Evolutionary conservation across 495 filamentous ascomycete species (phyloP).

Genomic region (Pyrenopolyporus hunteri): DNA sequence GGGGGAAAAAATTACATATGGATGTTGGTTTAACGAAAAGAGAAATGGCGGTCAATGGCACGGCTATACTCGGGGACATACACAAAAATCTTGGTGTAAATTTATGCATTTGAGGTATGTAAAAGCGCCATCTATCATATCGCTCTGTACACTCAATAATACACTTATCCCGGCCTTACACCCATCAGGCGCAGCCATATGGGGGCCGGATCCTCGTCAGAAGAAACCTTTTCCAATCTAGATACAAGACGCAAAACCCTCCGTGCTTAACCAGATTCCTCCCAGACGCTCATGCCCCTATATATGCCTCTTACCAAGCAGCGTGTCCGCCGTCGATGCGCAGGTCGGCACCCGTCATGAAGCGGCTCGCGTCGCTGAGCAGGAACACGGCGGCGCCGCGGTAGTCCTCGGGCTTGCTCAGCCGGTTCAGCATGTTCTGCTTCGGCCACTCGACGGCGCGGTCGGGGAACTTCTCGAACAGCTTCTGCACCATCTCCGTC

Average conservation of each 20-base stretch:
- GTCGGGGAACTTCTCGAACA: slow-evolving; percentile 79
- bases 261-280: too few species aligned
- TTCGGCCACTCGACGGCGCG: slow-evolving; percentile 77
- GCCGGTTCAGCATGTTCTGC: slow-evolving; percentile 85
- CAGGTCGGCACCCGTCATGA: slow-evolving; percentile 84
- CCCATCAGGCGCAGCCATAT: slow-evolving; percentile 5
- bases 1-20: too few species aligned
- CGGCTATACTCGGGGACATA: too few species aligned
- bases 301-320: slow-evolving; percentile 64
- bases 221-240: slow-evolving; percentile 11
- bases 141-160: slow-evolving; percentile 9
- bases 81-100: slow-evolving; percentile 8
- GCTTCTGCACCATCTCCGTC: slow-evolving; percentile 84
- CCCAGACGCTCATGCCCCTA: neutral
- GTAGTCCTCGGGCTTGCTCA: slow-evolving; percentile 83
- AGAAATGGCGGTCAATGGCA: too few species aligned
- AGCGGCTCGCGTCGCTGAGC: slow-evolving; percentile 83
- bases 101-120: slow-evolving; percentile 28
- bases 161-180: slow-evolving; percentile 16
- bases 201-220: neutral
- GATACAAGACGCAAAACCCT: too few species aligned
- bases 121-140: slow-evolving; percentile 26
- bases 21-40: too few species aligned
- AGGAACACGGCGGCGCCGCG: slow-evolving; percentile 82
- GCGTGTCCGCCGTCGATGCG: slow-evolving; percentile 83